These are phyloP conservation scores for Grosmannia clavigera DNA, from an alignment of 2,329 filamentous ascomycete species.

Conservation along the genomic window DNA sequence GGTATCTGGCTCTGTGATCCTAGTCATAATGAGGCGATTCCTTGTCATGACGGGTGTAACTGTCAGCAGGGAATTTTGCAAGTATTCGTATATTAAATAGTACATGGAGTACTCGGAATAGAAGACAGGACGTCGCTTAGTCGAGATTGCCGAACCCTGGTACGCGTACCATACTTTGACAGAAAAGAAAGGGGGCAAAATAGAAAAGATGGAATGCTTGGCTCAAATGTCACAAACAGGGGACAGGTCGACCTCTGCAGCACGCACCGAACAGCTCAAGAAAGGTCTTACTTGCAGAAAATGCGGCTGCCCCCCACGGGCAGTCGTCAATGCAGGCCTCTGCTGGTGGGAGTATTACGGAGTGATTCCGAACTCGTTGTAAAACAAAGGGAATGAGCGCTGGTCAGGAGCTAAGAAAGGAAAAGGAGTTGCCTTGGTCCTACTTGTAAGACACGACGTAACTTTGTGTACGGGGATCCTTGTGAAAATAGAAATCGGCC, in stretches of 20 bases:
- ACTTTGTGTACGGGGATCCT: no score
- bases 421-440: no score
- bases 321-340: background rate
- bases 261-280: background rate
- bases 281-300: background rate
- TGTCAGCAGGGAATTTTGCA: background rate
- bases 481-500: no score
- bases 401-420: background rate
- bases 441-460: no score
- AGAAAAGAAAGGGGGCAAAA: background rate
- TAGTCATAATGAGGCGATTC: background rate
- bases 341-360: background rate
- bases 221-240: background rate
- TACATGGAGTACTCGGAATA: background rate
- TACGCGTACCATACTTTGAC: background rate
- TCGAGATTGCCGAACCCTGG: background rate
- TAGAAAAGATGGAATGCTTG: background rate
- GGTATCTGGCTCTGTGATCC: background rate
- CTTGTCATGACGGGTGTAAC: background rate
- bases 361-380: background rate
- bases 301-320: background rate
- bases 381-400: background rate
- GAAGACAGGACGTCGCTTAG: background rate
- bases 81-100: background rate
- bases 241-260: background rate